Evolutionary conservation across 768 basidiomycete species (phyloP).

Genomic region (Podaxis carcinomalis): DNA sequence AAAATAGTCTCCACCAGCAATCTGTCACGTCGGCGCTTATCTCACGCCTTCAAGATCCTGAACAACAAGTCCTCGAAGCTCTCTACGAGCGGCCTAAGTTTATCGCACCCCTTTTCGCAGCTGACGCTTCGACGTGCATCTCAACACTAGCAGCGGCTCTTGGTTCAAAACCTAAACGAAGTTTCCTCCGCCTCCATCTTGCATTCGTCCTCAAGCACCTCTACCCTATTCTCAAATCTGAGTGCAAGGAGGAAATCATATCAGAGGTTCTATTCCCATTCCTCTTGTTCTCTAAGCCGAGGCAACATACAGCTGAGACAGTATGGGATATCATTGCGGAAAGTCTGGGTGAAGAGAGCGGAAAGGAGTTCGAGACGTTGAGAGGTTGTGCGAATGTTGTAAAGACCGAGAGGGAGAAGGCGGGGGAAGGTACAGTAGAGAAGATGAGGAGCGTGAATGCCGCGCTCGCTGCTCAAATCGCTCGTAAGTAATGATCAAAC

Average conservation of each 20-base stretch:
- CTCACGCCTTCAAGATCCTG: slow-evolving; percentile 65
- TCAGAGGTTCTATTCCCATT: slow-evolving; percentile 65
- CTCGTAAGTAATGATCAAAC: slow-evolving; percentile 42
- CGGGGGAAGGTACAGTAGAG: slow-evolving; percentile 29
- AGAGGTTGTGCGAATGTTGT: slow-evolving; percentile 50
- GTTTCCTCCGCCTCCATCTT: slow-evolving; percentile 51
- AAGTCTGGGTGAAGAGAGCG: slow-evolving; percentile 15
- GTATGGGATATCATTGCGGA: slow-evolving; percentile 70
- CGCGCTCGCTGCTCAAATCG: slow-evolving; percentile 54
- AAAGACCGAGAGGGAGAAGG: slow-evolving; percentile 27
- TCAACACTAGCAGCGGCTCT: slow-evolving; percentile 33
- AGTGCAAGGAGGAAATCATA: slow-evolving; percentile 32
- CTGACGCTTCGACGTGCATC: slow-evolving; percentile 42
- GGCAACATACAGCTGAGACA: slow-evolving; percentile 58
- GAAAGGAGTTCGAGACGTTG: slow-evolving; percentile 40
- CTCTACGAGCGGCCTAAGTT: slow-evolving; percentile 54
- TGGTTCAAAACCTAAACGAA: slow-evolving; percentile 43
- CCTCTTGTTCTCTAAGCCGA: slow-evolving; percentile 68
- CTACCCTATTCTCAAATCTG: slow-evolving; percentile 21
- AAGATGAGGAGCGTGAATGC: slow-evolving; percentile 51
- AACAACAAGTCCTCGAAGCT: slow-evolving; percentile 54
- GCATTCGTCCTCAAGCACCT: slow-evolving; percentile 52
- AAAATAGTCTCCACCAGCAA: slow-evolving; percentile 30
- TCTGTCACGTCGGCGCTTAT: slow-evolving; percentile 61
- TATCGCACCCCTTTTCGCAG: slow-evolving; percentile 42